Conservation (phyloP, 805 yeast genomes). For the Candida bentonensis region DNA sequence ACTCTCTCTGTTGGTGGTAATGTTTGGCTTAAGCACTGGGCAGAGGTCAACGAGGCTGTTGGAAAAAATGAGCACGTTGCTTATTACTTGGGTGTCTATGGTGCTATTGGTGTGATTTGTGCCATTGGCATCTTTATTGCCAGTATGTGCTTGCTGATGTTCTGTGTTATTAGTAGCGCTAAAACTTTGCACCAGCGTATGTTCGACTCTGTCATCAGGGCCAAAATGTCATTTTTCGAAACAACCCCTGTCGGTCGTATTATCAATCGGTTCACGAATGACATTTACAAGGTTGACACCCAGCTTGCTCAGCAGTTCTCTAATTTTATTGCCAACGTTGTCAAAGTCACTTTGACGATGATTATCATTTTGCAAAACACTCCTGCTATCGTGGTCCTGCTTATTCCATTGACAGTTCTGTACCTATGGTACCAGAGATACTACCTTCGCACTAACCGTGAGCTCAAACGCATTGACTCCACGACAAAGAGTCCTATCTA, state of each 20-base stretch:
- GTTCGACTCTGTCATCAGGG: constrained; percentile 60
- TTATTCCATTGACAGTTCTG: constrained; percentile 51
- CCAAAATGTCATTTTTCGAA: constrained; percentile 92
- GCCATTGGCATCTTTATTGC: constrained; percentile 8
- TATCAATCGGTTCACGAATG: constrained; percentile 79
- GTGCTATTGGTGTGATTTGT: constrained; percentile 44
- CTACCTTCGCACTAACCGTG: constrained; percentile 61
- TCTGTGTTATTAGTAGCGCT: constrained; percentile 75
- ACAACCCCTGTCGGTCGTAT: constrained; percentile 91
- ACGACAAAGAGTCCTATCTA: constrained; percentile 62
- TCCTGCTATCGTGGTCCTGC: constrained; percentile 66
- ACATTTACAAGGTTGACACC: constrained; percentile 79
- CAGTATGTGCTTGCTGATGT: constrained; percentile 44
- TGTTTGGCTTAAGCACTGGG: constrained; percentile 96
- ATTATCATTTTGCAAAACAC: constrained; percentile 73
- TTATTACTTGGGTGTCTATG: constrained; percentile 67
- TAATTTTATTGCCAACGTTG: constrained; percentile 23
- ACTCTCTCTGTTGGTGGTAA: constrained; percentile 51
- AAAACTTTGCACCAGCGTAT: constrained; percentile 52
- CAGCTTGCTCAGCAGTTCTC: constrained; percentile 28
- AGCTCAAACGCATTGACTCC: constrained; percentile 59
- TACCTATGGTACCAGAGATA: constrained; percentile 59
- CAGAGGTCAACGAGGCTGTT: constrained; percentile 63
- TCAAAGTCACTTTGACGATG: constrained; percentile 45
- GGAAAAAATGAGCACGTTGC: constrained; percentile 64